These are phyloP conservation scores for Smallanthus sonchifolius DNA, from an alignment of 129 eudicot species.

Conservation along the genomic window DNA sequence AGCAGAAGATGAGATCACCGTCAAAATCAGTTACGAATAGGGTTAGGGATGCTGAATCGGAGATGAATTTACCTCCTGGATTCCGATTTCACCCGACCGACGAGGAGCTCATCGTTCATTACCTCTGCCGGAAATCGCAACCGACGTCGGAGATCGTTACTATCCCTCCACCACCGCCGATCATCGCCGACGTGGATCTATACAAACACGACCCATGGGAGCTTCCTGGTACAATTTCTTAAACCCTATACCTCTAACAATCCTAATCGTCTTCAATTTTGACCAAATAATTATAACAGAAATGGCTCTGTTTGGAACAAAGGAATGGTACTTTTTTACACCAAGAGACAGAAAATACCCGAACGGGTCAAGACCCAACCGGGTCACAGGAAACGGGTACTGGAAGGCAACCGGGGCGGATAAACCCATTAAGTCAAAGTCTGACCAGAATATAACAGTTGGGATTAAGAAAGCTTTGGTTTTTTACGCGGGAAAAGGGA, in stretches of 20 bases:
- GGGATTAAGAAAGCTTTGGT: slow-evolving; percentile 38
- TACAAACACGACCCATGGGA: slow-evolving; percentile 42
- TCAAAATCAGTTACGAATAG: slow-evolving; percentile 12
- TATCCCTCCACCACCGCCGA: slow-evolving; percentile 14
- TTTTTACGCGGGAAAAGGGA: slow-evolving; percentile 33
- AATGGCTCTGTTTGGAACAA: slow-evolving; percentile 36
- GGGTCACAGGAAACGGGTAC: slow-evolving; percentile 37
- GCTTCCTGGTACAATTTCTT: slow-evolving; percentile 7
- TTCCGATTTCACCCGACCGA: slow-evolving; percentile 43
- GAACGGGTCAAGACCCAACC: slow-evolving; percentile 34
- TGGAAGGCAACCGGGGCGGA: slow-evolving; percentile 49
- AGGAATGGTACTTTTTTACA: slow-evolving; percentile 43
- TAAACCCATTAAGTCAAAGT: slow-evolving; percentile 16
- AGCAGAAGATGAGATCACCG: slow-evolving; percentile 26
- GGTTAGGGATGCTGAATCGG: slow-evolving; percentile 33
- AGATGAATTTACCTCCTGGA: slow-evolving; percentile 36
- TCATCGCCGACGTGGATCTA: slow-evolving; percentile 42
- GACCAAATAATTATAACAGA: not conserved
- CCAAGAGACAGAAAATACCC: slow-evolving; percentile 46
- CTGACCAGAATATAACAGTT: slow-evolving; percentile 3
- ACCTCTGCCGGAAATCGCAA: slow-evolving; percentile 22
- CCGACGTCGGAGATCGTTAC: not conserved
- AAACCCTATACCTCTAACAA: not conserved
- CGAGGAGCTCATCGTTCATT: slow-evolving; percentile 35
- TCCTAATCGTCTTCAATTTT: not conserved